Conservation (phyloP, 2,329 filamentous ascomycete genomes). For the Apiospora kogelbergensis region DNA sequence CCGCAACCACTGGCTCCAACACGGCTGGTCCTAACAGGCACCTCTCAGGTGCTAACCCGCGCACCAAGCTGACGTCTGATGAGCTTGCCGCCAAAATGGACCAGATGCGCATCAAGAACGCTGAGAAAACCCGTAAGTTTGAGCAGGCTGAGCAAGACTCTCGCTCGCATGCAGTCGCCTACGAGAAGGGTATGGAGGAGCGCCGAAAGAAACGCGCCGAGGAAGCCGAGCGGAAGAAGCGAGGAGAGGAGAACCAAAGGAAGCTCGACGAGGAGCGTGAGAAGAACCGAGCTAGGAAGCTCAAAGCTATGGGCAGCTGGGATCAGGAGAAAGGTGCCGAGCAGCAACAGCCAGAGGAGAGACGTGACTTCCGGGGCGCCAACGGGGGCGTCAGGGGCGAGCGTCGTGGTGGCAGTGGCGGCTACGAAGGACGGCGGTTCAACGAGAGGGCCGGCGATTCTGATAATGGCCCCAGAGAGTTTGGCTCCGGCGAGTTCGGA, state of each 20-base stretch:
- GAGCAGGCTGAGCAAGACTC: constrained; percentile 59
- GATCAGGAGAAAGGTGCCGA: constrained; percentile 55
- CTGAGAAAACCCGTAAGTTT: constrained; percentile 59
- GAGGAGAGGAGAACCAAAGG: constrained; percentile 51
- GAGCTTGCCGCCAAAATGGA: constrained; percentile 62
- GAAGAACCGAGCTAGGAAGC: constrained; percentile 59
- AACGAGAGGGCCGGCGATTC: constrained; percentile 33
- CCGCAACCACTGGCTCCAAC: constrained; percentile 31
- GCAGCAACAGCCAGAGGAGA: constrained; percentile 40
- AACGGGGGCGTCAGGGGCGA: constrained; percentile 41
- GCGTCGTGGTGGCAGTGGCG: constrained; percentile 37
- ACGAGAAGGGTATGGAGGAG: constrained; percentile 57
- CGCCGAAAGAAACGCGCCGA: constrained; percentile 49
- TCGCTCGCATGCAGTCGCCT: constrained; percentile 53
- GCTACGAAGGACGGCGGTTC: constrained; percentile 43
- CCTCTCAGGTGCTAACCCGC: constrained; percentile 57
- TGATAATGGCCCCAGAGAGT: constrained; percentile 24
- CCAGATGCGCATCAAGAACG: constrained; percentile 57
- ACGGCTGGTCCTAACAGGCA: constrained; percentile 42
- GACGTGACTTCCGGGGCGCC: constrained; percentile 39
- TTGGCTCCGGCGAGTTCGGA: constrained; percentile 32
- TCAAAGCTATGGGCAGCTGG: constrained; percentile 60
- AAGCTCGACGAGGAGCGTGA: constrained; percentile 60
- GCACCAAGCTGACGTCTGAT: constrained; percentile 58
- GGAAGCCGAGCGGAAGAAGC: constrained; percentile 51